Evolutionary conservation across 768 basidiomycete genomes (phyloP).

Genomic region (Dacryopinax primogenitus): DNA sequence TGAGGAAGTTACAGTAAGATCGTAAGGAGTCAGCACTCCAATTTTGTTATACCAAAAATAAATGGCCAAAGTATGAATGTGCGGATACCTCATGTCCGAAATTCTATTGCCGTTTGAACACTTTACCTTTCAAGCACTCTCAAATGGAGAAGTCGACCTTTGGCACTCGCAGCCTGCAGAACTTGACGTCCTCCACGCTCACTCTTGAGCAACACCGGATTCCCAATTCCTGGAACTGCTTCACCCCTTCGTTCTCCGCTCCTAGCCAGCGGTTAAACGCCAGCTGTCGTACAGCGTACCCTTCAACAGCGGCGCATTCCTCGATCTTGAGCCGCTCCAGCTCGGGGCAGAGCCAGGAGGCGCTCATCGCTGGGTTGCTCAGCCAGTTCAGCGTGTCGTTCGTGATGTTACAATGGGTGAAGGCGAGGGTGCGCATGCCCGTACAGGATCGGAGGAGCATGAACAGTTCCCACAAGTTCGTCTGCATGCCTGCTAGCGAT

Average conservation of each 20-base stretch:
- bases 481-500: background rate
- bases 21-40: background rate
- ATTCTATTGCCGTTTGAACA: background rate
- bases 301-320: background rate
- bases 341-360: background rate
- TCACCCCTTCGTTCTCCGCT: background rate
- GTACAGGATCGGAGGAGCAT: background rate
- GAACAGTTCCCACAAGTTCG: background rate
- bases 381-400: constrained; percentile 7
- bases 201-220: background rate
- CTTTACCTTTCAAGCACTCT: background rate
- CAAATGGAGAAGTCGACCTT: background rate
- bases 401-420: constrained; percentile 1
- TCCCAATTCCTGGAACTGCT: background rate
- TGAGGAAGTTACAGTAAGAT: background rate
- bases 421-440: background rate
- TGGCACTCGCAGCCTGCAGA: background rate
- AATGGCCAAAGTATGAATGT: background rate
- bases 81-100: no score
- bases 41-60: background rate
- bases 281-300: background rate
- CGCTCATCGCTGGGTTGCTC: background rate
- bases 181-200: background rate
- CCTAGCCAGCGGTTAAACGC: background rate
- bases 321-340: constrained; percentile 1